These are phyloP conservation scores for Selenicereus undatus DNA, from an alignment of 148 eudicot genomes.

Conservation along the genomic window DNA sequence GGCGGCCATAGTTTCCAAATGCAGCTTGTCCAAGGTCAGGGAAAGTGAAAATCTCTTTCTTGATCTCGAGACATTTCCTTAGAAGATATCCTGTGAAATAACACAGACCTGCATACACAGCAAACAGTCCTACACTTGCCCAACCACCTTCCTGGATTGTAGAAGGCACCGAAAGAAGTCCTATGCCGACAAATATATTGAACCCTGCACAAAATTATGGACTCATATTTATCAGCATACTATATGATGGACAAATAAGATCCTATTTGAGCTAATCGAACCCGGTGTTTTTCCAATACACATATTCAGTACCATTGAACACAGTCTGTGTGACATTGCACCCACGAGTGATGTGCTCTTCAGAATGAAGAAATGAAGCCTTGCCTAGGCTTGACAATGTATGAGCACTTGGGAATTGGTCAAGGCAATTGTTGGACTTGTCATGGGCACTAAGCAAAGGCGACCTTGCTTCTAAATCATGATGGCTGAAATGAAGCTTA, in stretches of 20 bases:
- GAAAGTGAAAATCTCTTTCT: conserved; percentile 49
- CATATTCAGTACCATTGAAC: conserved; percentile 25
- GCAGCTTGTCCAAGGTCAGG: conserved; percentile 95
- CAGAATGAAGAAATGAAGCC: conserved; percentile 11
- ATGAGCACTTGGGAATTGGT: conserved; percentile 26
- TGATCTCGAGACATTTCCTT: conserved; percentile 59
- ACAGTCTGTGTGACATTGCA: conserved; percentile 37
- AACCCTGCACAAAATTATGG: conserved; percentile 36
- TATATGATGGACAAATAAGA: not conserved
- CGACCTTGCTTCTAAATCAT: conserved; percentile 33
- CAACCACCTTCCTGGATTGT: conserved; percentile 83
- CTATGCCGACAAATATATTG: conserved; percentile 80
- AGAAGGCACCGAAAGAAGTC: conserved; percentile 74
- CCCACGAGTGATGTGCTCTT: conserved; percentile 5
- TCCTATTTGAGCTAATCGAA: too few relatives aligned
- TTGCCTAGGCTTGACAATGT: conserved; percentile 31
- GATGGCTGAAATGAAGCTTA: conserved; percentile 24
- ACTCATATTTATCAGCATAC: not conserved
- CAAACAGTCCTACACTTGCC: conserved; percentile 58
- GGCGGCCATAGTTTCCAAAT: conserved; percentile 74
- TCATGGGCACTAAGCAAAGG: conserved; percentile 44
- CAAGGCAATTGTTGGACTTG: conserved; percentile 26
- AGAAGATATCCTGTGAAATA: conserved; percentile 71
- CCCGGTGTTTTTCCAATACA: too few relatives aligned
- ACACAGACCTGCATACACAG: conserved; percentile 56